Conservation (phyloP, 768 basidiomycete species). For the Leccinellum albellum region DNA sequence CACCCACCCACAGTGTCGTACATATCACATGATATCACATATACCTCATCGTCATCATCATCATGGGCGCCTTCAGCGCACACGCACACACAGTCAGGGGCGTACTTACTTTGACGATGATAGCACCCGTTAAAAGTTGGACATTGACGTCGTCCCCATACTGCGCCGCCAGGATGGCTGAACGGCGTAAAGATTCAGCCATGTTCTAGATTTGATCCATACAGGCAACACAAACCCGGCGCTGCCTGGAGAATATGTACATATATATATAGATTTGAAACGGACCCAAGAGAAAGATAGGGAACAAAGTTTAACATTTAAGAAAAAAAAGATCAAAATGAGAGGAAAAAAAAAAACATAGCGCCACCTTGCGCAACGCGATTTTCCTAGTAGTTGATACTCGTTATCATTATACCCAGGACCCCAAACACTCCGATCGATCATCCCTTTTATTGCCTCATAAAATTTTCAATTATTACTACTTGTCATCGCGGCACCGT, state of each 20-base stretch:
- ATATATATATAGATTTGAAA: background rate
- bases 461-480: no score
- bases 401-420: background rate
- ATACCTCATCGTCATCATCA: background rate
- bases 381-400: background rate
- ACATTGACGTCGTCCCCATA: background rate
- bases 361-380: background rate
- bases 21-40: background rate
- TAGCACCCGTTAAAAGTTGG: background rate
- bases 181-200: background rate
- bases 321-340: background rate
- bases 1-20: background rate
- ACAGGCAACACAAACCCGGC: no score
- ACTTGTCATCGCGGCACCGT: background rate
- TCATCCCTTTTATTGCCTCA: background rate
- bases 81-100: background rate
- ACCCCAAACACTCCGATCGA: background rate
- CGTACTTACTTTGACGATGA: background rate
- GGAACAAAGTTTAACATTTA: background rate
- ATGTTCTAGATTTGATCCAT: no score
- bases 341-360: background rate
- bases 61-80: background rate
- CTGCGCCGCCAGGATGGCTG: background rate
- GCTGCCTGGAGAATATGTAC: background rate
- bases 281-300: background rate